phyloP scores from a whole-genome alignment of 441 rosid species.

The Pelargonium hybrid region DNA sequence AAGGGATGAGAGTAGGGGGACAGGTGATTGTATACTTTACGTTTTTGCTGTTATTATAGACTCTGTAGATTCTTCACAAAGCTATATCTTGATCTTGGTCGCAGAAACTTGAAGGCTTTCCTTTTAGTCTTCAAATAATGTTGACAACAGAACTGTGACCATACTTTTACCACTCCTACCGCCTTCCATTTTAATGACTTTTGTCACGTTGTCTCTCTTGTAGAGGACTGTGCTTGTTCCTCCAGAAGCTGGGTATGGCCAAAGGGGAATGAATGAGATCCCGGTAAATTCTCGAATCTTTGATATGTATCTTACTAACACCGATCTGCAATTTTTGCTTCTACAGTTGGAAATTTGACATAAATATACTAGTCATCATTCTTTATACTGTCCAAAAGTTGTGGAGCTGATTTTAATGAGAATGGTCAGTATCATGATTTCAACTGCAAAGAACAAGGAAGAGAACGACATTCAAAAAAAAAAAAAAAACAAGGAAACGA shows the following conservation, averaged over 20 bases:
- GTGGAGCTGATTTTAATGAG: not conserved
- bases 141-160: not conserved
- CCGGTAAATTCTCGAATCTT: conserved; percentile 35
- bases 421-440: not conserved
- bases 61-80: not conserved
- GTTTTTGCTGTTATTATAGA: not conserved
- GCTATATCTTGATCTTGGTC: not conserved
- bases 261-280: conserved; percentile 84
- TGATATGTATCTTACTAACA: not conserved
- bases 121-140: not conserved
- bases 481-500: no score
- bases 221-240: conserved; percentile 85
- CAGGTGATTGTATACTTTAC: conserved; percentile 40
- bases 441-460: not conserved
- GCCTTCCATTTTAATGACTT: not conserved
- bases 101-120: not conserved
- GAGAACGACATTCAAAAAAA: not conserved
- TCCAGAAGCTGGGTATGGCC: conserved; percentile 76
- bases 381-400: not conserved
- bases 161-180: not conserved
- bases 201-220: conserved; percentile 1
- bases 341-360: not conserved
- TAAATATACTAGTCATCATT: not conserved
- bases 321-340: conserved; percentile 1
- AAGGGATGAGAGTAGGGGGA: conserved; percentile 94